Conservation (phyloP, 2,329 filamentous ascomycete species). For the Claviceps sp. region DNA sequence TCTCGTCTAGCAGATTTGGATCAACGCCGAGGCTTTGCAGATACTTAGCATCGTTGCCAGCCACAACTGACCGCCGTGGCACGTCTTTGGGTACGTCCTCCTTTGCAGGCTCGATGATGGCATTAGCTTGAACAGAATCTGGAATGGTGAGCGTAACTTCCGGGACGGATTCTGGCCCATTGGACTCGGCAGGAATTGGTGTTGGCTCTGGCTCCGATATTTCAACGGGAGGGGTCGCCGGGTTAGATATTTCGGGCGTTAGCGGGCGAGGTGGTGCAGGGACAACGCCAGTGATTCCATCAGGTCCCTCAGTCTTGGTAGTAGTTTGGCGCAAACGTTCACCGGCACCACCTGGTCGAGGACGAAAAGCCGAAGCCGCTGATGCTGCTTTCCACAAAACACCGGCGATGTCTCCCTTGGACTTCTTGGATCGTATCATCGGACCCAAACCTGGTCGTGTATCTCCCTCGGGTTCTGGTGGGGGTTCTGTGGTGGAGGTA, state of each 20-base stretch:
- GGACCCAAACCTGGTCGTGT: conserved; percentile 67
- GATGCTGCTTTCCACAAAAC: conserved; percentile 62
- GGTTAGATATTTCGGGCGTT: conserved; percentile 16
- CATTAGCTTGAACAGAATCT: conserved; percentile 25
- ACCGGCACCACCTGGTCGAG: conserved; percentile 72
- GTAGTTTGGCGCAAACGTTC: conserved; percentile 58
- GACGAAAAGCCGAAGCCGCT: conserved; percentile 56
- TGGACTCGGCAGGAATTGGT: neutral
- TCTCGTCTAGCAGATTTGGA: conserved; percentile 58
- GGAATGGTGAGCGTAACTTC: conserved; percentile 46
- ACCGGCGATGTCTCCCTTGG: conserved; percentile 59
- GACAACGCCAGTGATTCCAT: conserved; percentile 82
- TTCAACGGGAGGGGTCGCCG: conserved; percentile 7
- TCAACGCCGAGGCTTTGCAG: conserved; percentile 68
- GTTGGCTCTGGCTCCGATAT: neutral
- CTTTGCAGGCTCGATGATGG: conserved; percentile 21
- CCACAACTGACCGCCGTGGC: conserved; percentile 46
- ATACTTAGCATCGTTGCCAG: conserved; percentile 67
- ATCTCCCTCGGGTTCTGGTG: conserved; percentile 20
- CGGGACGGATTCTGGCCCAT: conserved; percentile 23
- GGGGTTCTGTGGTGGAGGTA: conserved; percentile 11
- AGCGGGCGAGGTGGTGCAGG: conserved; percentile 53
- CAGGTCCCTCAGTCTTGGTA: conserved; percentile 53
- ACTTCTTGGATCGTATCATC: conserved; percentile 76
- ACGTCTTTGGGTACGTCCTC: conserved; percentile 28